These are phyloP conservation scores for Coniochaeta ligniaria DNA, from an alignment of 2,329 filamentous ascomycete species.

Conservation along the genomic window DNA sequence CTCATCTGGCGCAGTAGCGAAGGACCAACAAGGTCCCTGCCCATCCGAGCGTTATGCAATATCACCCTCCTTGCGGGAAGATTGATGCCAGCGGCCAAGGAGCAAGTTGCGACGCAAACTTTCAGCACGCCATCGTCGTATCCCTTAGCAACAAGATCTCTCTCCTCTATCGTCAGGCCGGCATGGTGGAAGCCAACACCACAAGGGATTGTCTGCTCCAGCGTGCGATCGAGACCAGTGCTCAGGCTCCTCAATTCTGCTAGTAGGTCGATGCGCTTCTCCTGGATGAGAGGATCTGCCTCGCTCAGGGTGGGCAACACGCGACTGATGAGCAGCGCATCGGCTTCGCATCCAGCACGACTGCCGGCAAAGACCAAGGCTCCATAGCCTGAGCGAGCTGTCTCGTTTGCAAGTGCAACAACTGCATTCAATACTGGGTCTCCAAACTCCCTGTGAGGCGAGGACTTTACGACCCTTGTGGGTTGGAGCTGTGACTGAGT, in stretches of 20 bases:
- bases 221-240: conserved; percentile 57
- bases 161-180: conserved; percentile 67
- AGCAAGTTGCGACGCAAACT: conserved; percentile 70
- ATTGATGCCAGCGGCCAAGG: conserved; percentile 78
- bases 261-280: conserved; percentile 56
- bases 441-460: conserved; percentile 52
- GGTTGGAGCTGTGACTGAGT: conserved; percentile 27
- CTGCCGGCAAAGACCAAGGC: conserved; percentile 69
- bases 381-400: conserved; percentile 60
- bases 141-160: conserved; percentile 62
- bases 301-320: conserved; percentile 49
- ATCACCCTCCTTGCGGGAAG: conserved; percentile 67
- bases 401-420: conserved; percentile 62
- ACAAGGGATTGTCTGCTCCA: conserved; percentile 56
- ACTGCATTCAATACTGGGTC: conserved; percentile 64
- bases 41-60: conserved; percentile 68
- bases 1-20: conserved; percentile 78
- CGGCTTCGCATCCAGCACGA: conserved; percentile 57
- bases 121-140: conserved; percentile 63
- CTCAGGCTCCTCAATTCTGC: conserved; percentile 58
- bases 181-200: conserved; percentile 74
- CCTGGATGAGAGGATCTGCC: conserved; percentile 39
- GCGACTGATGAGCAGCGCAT: conserved; percentile 61
- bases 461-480: conserved; percentile 43
- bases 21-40: conserved; percentile 67